Conservation (phyloP, 1,139 yeast species). For the Kodamaea derodonti region DNA sequence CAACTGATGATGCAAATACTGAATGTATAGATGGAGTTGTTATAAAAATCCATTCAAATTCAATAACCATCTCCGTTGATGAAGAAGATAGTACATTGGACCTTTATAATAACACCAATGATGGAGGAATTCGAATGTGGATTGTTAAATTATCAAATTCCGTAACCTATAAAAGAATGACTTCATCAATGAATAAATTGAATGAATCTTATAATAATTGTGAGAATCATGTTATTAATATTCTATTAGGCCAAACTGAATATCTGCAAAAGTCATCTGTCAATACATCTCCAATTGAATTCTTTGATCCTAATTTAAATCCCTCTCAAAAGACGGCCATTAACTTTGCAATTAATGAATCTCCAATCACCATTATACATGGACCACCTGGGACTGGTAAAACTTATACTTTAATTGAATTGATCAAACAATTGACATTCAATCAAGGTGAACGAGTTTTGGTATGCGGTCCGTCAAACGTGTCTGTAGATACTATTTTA, state of each 20-base stretch:
- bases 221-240: constrained; percentile 35
- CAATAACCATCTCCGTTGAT: constrained; percentile 46
- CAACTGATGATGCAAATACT: constrained; percentile 18
- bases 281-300: constrained; percentile 16
- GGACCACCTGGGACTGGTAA: constrained; percentile 55
- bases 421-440: constrained; percentile 67
- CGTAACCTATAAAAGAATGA: constrained; percentile 75
- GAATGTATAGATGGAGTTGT: constrained; percentile 57
- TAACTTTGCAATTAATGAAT: constrained; percentile 34
- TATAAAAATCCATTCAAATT: constrained; percentile 40
- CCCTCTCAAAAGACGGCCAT: constrained; percentile 57
- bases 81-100: constrained; percentile 45
- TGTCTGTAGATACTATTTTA: constrained; percentile 88
- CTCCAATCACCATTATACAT: constrained; percentile 43
- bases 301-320: constrained; percentile 55
- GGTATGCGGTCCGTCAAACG: constrained; percentile 94
- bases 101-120: constrained; percentile 40
- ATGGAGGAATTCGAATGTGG: constrained; percentile 45
- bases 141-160: constrained; percentile 66
- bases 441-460: constrained; percentile 61
- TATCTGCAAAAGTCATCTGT: constrained; percentile 17
- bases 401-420: constrained; percentile 83
- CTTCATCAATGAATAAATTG: constrained; percentile 69
- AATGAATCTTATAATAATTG: constrained; percentile 38
- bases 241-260: constrained; percentile 42